phyloP scores from a whole-genome alignment of 148 eudicot genomes.

The Camellia lanceoleosa region DNA sequence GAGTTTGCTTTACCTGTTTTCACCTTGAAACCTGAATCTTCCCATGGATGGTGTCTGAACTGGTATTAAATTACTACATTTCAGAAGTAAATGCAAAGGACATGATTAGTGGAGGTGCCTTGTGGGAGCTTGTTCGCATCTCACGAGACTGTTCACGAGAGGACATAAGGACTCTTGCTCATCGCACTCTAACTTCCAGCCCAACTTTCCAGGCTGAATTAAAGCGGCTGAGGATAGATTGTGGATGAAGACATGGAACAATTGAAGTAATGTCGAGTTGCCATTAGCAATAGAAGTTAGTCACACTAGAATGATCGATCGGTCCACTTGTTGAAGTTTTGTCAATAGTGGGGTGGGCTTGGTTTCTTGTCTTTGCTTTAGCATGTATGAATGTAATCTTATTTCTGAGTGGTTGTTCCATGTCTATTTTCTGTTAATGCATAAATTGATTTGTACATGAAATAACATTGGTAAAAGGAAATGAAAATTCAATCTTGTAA shows the following conservation, averaged over 20 bases:
- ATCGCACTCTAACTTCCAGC: conserved; percentile 58
- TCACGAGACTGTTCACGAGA: conserved; percentile 80
- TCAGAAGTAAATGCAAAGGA: conserved; percentile 86
- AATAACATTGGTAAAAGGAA: background rate
- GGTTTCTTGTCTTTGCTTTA: background rate
- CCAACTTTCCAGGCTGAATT: conserved; percentile 67
- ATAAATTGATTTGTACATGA: conserved; percentile 2
- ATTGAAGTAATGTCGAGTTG: background rate
- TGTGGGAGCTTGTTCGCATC: conserved; percentile 88
- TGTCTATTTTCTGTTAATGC: background rate
- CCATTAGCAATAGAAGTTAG: background rate
- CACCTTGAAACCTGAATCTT: conserved; percentile 1
- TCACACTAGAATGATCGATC: background rate
- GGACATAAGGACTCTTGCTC: conserved; percentile 76
- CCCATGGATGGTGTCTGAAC: background rate
- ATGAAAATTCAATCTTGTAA: background rate
- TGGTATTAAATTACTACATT: background rate
- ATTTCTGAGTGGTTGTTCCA: background rate
- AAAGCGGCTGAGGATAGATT: conserved; percentile 58
- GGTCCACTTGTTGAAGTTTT: conserved; percentile 4
- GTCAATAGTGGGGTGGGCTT: conserved; percentile 3
- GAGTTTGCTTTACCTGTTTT: conserved; percentile 16
- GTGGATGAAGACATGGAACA: conserved; percentile 24
- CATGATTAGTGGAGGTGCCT: conserved; percentile 80
- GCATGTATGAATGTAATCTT: background rate